Evolutionary conservation across 257 asterid species (phyloP).

Genomic region (Leonotis leonurus): DNA sequence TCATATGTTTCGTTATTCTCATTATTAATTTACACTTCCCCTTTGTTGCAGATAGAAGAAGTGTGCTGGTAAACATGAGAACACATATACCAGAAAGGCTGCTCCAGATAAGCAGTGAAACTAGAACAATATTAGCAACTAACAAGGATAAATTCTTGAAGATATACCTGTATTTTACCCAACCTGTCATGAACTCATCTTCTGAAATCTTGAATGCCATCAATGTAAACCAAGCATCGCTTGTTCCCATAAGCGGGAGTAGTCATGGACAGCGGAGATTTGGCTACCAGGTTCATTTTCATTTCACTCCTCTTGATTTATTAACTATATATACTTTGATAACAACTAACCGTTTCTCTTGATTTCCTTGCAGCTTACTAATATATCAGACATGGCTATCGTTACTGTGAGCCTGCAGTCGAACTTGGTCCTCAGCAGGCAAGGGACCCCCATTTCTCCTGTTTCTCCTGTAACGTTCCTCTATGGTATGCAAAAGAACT

Average conservation of each 20-base stretch:
- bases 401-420: slow-evolving; percentile 66
- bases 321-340: background rate
- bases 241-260: slow-evolving; percentile 54
- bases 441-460: slow-evolving; percentile 74
- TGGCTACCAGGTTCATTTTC: slow-evolving; percentile 69
- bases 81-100: slow-evolving; percentile 72
- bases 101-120: slow-evolving; percentile 54
- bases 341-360: background rate
- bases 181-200: slow-evolving; percentile 76
- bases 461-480: slow-evolving; percentile 76
- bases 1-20: background rate
- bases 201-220: slow-evolving; percentile 62
- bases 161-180: slow-evolving; percentile 65
- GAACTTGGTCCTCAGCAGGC: slow-evolving; percentile 50
- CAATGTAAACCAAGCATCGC: slow-evolving; percentile 53
- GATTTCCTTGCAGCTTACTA: slow-evolving; percentile 39
- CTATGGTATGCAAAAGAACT: slow-evolving; percentile 51
- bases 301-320: background rate
- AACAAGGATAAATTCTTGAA: slow-evolving; percentile 53
- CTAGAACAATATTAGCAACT: slow-evolving; percentile 70
- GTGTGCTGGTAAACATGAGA: slow-evolving; percentile 61
- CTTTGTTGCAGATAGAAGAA: slow-evolving; percentile 60
- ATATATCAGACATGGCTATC: slow-evolving; percentile 49
- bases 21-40: background rate
- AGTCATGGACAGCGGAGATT: slow-evolving; percentile 73